These are phyloP conservation scores for Globisporangium lucens DNA, from an alignment of 352 stramenopile species.

Conservation along the genomic window DNA sequence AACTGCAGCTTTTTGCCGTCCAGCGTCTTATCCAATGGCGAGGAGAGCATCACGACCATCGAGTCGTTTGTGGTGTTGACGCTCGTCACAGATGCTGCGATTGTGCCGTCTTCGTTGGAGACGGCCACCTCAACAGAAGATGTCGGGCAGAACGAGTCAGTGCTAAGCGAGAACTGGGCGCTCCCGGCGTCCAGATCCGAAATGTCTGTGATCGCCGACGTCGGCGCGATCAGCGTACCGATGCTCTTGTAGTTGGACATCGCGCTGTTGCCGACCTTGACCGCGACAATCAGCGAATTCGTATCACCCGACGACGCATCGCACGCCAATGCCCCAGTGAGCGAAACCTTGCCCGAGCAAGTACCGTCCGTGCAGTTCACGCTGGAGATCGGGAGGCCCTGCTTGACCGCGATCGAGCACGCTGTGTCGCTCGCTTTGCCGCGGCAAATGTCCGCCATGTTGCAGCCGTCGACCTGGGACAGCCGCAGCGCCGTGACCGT, in stretches of 20 bases:
- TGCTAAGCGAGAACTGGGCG: conserved; percentile 35
- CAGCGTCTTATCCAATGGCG: conserved; percentile 29
- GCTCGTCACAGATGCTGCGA: conserved; percentile 8
- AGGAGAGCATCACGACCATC: conserved; percentile 35
- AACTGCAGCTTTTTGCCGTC: conserved; percentile 30
- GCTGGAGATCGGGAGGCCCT: conserved; percentile 27
- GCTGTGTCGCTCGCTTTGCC: conserved; percentile 38
- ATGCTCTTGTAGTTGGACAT: conserved; percentile 47
- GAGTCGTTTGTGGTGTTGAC: conserved; percentile 37
- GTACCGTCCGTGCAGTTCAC: conserved; percentile 39
- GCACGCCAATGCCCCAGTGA: conserved; percentile 44
- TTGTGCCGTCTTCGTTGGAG: conserved; percentile 13
- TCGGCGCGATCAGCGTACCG: conserved; percentile 31
- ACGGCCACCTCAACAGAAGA: conserved; percentile 38
- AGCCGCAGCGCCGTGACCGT: conserved; percentile 48
- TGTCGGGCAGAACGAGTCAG: conserved; percentile 36
- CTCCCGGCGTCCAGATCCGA: conserved; percentile 30
- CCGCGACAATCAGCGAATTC: conserved; percentile 39
- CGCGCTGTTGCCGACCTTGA: conserved; percentile 50
- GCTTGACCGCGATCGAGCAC: conserved; percentile 44
- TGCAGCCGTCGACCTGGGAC: conserved; percentile 51
- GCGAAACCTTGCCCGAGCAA: conserved; percentile 50
- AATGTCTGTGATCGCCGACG: conserved; percentile 30
- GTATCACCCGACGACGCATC: conserved; percentile 30
- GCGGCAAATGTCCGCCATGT: conserved; percentile 51